Evolutionary conservation across 495 filamentous ascomycete species (phyloP), one percentile per base, ranked within the genome.

Genomic region (Penicillium salamii): DNA sequence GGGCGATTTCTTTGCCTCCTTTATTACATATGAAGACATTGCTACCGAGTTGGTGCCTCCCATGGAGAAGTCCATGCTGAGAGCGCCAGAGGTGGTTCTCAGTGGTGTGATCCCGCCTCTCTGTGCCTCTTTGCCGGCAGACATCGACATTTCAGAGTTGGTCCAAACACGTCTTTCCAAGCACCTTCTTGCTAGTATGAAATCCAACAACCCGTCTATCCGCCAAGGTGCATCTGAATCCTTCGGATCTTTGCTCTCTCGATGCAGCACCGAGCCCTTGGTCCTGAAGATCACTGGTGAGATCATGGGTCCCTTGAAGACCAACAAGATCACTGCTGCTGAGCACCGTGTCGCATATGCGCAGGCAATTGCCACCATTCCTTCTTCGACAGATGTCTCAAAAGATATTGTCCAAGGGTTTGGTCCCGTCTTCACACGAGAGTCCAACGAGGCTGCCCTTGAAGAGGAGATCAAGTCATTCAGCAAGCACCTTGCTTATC

Each of bases 1-100:
- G 15, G 70, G 71, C n/a, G 90, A 96, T 59, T 96, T 97, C 69
- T 95, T 96, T 62, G 55, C 68, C 12, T 73, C 70, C 7, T 96
- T 93, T 54, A 72, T 88, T n/a, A 83, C 81, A 2, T 62, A 80
- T 7, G 87, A 88, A 33, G 90, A 96, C 47, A 63, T 98, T 8
- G 73, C 78, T 39, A 83, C 81, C 46, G 86, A 93, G 32, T 51
- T 97, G 28, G 73, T 90, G 19, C 90, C 93, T 36, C 74, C 89
- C 0, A 70, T 97, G 5, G 93, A 98, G 55, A 95, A 95, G 66
- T 85, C 87, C 1, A 80, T 98, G 32, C 66, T 98, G 33, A 79
- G 93, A 66, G 84, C 93, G 14, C 93, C 93, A 0, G 93, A 98
- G 63, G 85, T 97, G 28, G 84, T 95, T 11, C 73, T 97, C 20